Evolutionary conservation across 495 filamentous ascomycete species (phyloP), one percentile per base, ranked within the genome.

Genomic region (Neurospora sp.): DNA sequence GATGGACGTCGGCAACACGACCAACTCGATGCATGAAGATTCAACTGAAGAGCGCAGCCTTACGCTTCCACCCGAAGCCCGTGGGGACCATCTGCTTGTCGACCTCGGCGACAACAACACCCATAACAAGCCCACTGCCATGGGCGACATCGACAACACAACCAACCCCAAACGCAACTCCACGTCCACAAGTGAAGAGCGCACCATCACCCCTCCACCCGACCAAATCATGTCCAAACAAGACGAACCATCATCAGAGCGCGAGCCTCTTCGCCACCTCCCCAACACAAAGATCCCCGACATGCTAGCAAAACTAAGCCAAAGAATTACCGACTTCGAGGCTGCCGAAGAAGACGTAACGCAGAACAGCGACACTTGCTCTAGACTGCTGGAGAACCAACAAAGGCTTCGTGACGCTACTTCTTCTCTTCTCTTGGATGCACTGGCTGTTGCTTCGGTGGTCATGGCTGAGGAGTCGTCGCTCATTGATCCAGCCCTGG

Each of bases 71-170:
- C 0, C 0, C 5, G 12, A 35, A 37, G 3, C 2, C 1, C 5
- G 2, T 2, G 54, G 35, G 12, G 27, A 35, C 0, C 5, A 62
- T 1, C 54, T 4, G 5, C 5, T 9, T 62, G 54, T 62, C 3
- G 54, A 35, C 0, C 0, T 35, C 14, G n/a, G 1, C 9, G 27
- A 35, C 7, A 3, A 35, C 23, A 6, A 4, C 11, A 27, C 0
- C 2, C 9, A 46, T 0, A 2, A 27, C 5, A 27, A 60, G 0
- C 23, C 23, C 2, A 1, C 2, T 1, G 0, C 0, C 20, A 0
- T 12, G 11, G 1, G 3, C 49, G 11, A 27, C 49, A 5, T 14
- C 23, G 11, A 8, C 20, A 14, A 60, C 11, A 60, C 23, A 0
- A 31, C 2, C 49, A 60, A 1, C 49, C 5, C 10, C 20, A 1